Base-by-base conservation (phyloP, 306 rosid genomes). In the Canavalia gladiata region DNA sequence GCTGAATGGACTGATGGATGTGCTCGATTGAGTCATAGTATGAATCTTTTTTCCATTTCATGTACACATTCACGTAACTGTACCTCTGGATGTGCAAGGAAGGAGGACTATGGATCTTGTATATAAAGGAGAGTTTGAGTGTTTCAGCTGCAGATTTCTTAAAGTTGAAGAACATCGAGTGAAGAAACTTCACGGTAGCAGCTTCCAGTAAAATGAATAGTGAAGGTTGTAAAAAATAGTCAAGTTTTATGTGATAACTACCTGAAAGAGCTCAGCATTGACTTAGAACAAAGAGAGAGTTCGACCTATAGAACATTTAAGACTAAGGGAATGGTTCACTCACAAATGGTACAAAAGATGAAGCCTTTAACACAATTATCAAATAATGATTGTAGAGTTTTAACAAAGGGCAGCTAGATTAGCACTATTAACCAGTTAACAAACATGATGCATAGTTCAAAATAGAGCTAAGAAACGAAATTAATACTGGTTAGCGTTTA, bases 21-120 rank as follows among this genome's bases (percentile, higher is more conserved):
- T 91, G 92, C 66, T 92, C 92, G 42, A 95, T 81, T 7, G 90
- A 83, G 65, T 95, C 97, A 77, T 86, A 92, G 81, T 86, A 91
- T 0, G 88, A 68, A 66, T 95, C 98, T 73, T 92, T 89, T 86
- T 92, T 95, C 97, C 98, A 92, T 77, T 91, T 89, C 98, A 92
- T 92, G 80, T 90, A 92, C 54, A 95, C 97, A 86, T 95, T 86
- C 34, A 95, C 98, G 43, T 91, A 95, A 85, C 71, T 72, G 64
- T 54, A 72, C 18, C 81, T 86, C 82, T 84, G 95, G 66, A 83
- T 69, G 83, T 82, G 79, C 6, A 55, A 18, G 75, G 76, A 57
- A 65, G 94, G 87, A 80, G 67, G 81, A 51, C 72, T 34, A 5
- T 76, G 74, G 71, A 69, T 41, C 33, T 39, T 74, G 84, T 2